phyloP scores from a whole-genome alignment of 2,329 filamentous ascomycete genomes.

The Monosporascus sp. region DNA sequence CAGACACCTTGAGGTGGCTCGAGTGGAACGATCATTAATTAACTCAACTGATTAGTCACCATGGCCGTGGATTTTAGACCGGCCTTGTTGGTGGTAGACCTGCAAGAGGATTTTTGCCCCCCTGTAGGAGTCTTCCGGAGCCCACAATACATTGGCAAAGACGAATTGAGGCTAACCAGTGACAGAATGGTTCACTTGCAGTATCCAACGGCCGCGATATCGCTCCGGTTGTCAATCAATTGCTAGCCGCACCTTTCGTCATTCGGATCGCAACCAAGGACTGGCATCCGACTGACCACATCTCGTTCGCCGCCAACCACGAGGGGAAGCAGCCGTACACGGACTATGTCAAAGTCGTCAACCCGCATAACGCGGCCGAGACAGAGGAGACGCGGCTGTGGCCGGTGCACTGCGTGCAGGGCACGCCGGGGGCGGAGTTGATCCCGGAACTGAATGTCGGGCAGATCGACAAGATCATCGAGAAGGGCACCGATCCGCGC shows the following conservation, averaged over 20 bases:
- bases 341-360: conserved; percentile 57
- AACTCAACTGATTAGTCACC: neutral
- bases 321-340: conserved; percentile 60
- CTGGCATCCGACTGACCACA: conserved; percentile 76
- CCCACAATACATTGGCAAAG: neutral
- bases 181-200: conserved; percentile 75
- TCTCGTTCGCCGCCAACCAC: conserved; percentile 88
- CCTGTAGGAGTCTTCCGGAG: conserved; percentile 53
- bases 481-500: conserved; percentile 69
- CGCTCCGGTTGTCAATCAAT: conserved; percentile 64
- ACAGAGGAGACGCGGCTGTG: conserved; percentile 68
- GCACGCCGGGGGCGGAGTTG: conserved; percentile 65
- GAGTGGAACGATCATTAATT: no score
- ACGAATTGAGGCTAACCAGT: conserved; percentile 8
- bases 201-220: conserved; percentile 70
- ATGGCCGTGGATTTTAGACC: conserved; percentile 36
- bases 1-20: no score
- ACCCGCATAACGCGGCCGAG: conserved; percentile 59
- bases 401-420: conserved; percentile 85
- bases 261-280: conserved; percentile 84
- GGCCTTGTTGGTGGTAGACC: conserved; percentile 69
- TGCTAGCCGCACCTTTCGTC: conserved; percentile 67
- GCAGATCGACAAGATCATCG: conserved; percentile 60
- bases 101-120: conserved; percentile 93
- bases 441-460: conserved; percentile 62